These are phyloP conservation scores for Nakazawaea pomicola DNA, from an alignment of 805 yeast species.

Conservation along the genomic window DNA sequence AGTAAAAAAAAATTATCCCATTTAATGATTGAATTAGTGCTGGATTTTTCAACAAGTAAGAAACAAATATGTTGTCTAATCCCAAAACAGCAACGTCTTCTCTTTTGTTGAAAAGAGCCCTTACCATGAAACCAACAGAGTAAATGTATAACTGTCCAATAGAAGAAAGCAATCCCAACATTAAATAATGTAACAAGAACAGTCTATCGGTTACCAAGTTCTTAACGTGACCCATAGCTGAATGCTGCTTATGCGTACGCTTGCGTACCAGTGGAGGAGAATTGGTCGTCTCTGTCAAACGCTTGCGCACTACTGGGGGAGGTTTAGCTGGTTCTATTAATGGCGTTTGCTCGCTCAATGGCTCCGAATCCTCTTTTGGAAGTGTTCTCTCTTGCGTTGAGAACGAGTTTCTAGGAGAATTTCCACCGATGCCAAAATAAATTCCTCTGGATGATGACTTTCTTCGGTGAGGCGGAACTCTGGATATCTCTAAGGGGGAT, in stretches of 20 bases:
- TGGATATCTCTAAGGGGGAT: constrained; percentile 2
- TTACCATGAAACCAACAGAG: constrained; percentile 70
- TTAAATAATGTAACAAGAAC: constrained; percentile 47
- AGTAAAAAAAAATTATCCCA: neutral
- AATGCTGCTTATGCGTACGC: constrained; percentile 10
- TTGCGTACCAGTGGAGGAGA: neutral
- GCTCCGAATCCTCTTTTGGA: neutral
- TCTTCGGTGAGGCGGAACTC: constrained; percentile 1
- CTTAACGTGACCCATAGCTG: constrained; percentile 20
- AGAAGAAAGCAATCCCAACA: constrained; percentile 55
- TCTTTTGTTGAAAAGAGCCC: constrained; percentile 30
- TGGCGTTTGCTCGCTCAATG: constrained; percentile 7
- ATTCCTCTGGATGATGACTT: neutral
- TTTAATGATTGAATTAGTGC: constrained; percentile 5
- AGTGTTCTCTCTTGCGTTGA: neutral
- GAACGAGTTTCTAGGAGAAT: constrained; percentile 8
- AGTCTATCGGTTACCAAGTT: constrained; percentile 24
- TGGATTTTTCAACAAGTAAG: constrained; percentile 15
- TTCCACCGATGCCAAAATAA: constrained; percentile 3
- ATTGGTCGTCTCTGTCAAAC: too few relatives aligned
- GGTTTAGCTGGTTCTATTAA: constrained; percentile 2
- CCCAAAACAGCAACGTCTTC: neutral
- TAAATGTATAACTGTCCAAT: constrained; percentile 70
- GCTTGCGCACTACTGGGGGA: neutral
- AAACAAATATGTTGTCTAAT: neutral